phyloP scores from a whole-genome alignment of 371 early-diverging fungal genomes.

The Mucor circinelloides region DNA sequence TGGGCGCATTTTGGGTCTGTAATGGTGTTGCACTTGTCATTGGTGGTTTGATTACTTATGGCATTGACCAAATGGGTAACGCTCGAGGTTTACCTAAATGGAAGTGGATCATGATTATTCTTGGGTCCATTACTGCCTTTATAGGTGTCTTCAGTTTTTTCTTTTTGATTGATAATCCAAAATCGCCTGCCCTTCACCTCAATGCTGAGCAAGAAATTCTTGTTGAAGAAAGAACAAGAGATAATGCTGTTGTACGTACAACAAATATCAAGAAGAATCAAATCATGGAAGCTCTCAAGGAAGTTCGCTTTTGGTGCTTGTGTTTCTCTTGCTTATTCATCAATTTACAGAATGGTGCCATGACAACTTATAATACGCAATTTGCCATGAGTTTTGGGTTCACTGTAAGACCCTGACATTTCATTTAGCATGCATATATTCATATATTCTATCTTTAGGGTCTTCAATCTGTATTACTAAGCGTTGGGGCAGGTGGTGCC shows the following conservation, averaged over 20 bases:
- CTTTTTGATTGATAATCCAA: slow-evolving; percentile 43
- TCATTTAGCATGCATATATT: slow-evolving; percentile 35
- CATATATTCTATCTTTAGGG: slow-evolving; percentile 19
- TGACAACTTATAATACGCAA: slow-evolving; percentile 35
- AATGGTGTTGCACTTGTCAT: slow-evolving; percentile 56
- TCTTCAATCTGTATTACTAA: slow-evolving; percentile 32
- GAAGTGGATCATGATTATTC: slow-evolving; percentile 60
- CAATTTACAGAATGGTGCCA: slow-evolving; percentile 42
- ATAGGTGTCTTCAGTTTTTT: slow-evolving; percentile 33
- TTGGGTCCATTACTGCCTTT: slow-evolving; percentile 28
- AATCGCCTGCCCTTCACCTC: slow-evolving; percentile 25
- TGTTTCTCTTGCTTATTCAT: slow-evolving; percentile 31
- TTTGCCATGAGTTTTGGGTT: slow-evolving; percentile 38
- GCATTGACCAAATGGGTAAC: slow-evolving; percentile 51
- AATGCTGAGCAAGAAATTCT: slow-evolving; percentile 43
- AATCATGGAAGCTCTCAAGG: slow-evolving; percentile 37
- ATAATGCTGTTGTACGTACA: slow-evolving; percentile 40
- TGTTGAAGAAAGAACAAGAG: slow-evolving; percentile 42
- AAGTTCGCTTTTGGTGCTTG: slow-evolving; percentile 36
- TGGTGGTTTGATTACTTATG: slow-evolving; percentile 66
- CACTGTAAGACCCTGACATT: slow-evolving; percentile 34
- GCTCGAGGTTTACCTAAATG: slow-evolving; percentile 45
- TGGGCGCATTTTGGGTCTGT: slow-evolving; percentile 45
- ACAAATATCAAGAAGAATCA: slow-evolving; percentile 31
- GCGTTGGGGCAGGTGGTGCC: slow-evolving; percentile 24